Percentiles rank a stretch among this genome's conserved stretches.
These are phyloP conservation scores for Termitomyces heimii DNA, from an alignment of 768 basidiomycete genomes.

Conservation along the genomic window DNA sequence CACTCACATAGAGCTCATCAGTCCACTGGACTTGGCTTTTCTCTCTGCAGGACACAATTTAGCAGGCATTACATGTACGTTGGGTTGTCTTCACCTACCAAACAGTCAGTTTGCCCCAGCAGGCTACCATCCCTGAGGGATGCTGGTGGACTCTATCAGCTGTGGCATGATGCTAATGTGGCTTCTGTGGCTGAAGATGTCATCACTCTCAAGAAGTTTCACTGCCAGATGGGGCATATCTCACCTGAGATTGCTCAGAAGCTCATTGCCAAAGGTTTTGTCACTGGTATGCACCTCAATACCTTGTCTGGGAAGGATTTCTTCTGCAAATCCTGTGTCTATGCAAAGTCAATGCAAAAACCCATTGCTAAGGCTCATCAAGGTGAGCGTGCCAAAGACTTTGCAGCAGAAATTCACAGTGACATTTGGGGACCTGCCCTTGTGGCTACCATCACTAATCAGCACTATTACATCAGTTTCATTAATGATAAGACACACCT, in stretches of 20 bases:
- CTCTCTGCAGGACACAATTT: no score
- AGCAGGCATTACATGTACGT: no score
- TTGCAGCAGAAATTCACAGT: background rate
- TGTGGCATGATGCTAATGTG: no score
- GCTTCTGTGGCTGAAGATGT: background rate
- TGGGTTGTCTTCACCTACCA: no score
- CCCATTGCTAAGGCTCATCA: constrained; percentile 22
- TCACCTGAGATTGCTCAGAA: constrained; percentile 13
- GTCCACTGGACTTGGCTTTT: no score
- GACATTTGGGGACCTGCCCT: no score
- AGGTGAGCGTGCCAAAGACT: constrained; percentile 17
- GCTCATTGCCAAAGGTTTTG: constrained; percentile 21
- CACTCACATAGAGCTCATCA: no score
- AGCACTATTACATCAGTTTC: no score
- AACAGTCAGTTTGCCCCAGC: no score
- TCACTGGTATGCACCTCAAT: constrained; percentile 24
- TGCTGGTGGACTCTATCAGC: constrained; percentile 17
- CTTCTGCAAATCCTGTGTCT: constrained; percentile 36
- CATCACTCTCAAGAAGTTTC: constrained; percentile 22
- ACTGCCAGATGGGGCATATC: no score
- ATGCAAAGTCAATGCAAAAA: constrained; percentile 33
- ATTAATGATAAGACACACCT: no score
- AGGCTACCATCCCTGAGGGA: no score
- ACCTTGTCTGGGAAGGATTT: constrained; percentile 10
- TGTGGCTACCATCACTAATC: background rate